Conservation (phyloP, 108 stramenopile species). For the Cyclotella distinguenda region DNA sequence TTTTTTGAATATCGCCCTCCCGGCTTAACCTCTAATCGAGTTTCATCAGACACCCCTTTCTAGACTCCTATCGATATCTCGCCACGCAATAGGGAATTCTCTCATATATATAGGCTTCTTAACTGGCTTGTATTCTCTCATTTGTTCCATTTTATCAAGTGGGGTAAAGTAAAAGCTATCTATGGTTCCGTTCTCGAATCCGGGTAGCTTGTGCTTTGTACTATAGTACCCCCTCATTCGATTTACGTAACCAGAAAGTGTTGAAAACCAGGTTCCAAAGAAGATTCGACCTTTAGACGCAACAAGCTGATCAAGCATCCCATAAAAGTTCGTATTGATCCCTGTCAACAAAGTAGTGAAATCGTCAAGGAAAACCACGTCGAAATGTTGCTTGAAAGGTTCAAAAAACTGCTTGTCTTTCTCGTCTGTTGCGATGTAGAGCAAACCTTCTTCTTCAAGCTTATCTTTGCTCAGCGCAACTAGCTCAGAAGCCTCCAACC, state of each 20-base stretch:
- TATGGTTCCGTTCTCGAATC: slow-evolving; percentile 62
- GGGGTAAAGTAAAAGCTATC: slow-evolving; percentile 66
- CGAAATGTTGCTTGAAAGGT: slow-evolving; percentile 62
- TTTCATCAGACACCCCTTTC: not conserved
- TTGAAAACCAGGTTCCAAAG: slow-evolving; percentile 79
- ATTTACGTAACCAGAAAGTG: slow-evolving; percentile 84
- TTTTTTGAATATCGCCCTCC: too few relatives aligned
- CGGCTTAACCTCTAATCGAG: too few relatives aligned
- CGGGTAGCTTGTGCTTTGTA: slow-evolving; percentile 53
- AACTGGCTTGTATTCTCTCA: slow-evolving; percentile 64
- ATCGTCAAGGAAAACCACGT: slow-evolving; percentile 80
- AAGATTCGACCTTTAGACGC: slow-evolving; percentile 72
- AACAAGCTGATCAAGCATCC: slow-evolving; percentile 87
- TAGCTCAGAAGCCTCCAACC: slow-evolving; percentile 40
- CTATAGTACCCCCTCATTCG: slow-evolving; percentile 79
- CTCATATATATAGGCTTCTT: slow-evolving; percentile 77
- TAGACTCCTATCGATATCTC: slow-evolving; percentile 64
- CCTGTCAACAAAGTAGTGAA: slow-evolving; percentile 52
- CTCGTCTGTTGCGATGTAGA: slow-evolving; percentile 65
- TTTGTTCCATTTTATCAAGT: slow-evolving; percentile 49
- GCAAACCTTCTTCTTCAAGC: slow-evolving; percentile 37
- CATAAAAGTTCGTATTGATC: slow-evolving; percentile 73
- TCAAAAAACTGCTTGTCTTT: slow-evolving; percentile 79
- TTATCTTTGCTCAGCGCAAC: slow-evolving; percentile 36
- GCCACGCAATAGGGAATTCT: slow-evolving; percentile 87